A percentile compares a stretch with the other conserved stretches of the same genome.
Evolutionary conservation across 768 basidiomycete species (phyloP).

Genomic region (Gelatoporia subvermispora): DNA sequence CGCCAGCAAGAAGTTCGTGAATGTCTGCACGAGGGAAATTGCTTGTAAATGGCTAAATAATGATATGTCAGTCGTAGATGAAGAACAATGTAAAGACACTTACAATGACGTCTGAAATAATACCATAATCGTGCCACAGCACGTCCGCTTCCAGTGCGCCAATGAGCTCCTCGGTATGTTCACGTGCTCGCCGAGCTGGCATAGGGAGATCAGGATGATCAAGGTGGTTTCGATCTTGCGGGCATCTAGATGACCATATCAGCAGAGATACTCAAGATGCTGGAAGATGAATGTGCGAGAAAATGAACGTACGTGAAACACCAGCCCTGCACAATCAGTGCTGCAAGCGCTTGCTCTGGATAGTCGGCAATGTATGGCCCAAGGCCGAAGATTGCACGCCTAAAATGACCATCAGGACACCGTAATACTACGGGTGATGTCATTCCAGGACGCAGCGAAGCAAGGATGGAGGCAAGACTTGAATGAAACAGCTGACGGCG

Average conservation of each 20-base stretch:
- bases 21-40: constrained; percentile 20
- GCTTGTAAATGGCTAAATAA: constrained; percentile 15
- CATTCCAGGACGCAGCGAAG: constrained; percentile 10
- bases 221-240: too few species aligned
- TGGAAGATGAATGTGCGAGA: background rate
- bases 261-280: background rate
- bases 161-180: background rate
- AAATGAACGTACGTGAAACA: constrained; percentile 8
- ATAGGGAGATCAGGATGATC: too few species aligned
- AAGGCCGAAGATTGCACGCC: constrained; percentile 8
- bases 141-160: background rate
- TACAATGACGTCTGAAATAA: constrained; percentile 3
- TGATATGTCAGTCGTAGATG: too few species aligned
- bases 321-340: constrained; percentile 14
- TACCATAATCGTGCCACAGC: constrained; percentile 7
- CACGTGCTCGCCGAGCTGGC: background rate
- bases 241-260: background rate
- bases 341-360: constrained; percentile 12
- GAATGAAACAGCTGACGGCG: constrained; percentile 11
- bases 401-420: constrained; percentile 13
- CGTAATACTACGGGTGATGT: constrained; percentile 5
- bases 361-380: constrained; percentile 19
- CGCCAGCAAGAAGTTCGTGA: constrained; percentile 13
- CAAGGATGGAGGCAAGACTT: constrained; percentile 7
- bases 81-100: too few species aligned